Evolutionary conservation across 768 basidiomycete genomes (phyloP).

Genomic region (Hemileccinum rubropunctum): DNA sequence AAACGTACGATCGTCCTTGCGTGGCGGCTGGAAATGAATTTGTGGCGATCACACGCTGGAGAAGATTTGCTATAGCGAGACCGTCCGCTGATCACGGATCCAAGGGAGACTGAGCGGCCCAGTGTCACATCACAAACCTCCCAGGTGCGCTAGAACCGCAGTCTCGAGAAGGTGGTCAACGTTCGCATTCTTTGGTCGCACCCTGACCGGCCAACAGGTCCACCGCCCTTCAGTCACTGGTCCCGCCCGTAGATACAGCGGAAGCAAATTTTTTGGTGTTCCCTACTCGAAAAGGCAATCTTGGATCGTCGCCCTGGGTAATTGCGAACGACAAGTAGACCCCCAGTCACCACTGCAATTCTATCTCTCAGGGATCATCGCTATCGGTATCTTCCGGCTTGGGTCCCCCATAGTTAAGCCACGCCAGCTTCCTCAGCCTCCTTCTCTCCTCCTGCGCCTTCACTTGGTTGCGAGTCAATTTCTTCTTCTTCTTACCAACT

Average conservation of each 20-base stretch:
- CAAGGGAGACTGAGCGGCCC: conserved; percentile 2
- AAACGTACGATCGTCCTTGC: conserved; percentile 3
- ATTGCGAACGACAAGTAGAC: not conserved
- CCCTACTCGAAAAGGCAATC: conserved; percentile 26
- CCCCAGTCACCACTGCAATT: conserved; percentile 21
- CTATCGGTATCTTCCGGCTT: conserved; percentile 84
- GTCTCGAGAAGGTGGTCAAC: conserved; percentile 4
- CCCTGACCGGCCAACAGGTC: not conserved
- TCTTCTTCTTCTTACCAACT: conserved; percentile 79
- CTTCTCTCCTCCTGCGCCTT: conserved; percentile 89
- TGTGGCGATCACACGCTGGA: conserved; percentile 6
- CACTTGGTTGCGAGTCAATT: conserved; percentile 81
- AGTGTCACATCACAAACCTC: not conserved
- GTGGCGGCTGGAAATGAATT: conserved; percentile 11
- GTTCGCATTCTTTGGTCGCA: not conserved
- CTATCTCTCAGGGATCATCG: conserved; percentile 35
- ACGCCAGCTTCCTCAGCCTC: conserved; percentile 72
- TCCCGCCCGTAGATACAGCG: conserved; percentile 1
- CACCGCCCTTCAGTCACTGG: not conserved
- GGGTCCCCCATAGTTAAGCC: conserved; percentile 80
- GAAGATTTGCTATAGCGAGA: not conserved
- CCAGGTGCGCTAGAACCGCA: conserved; percentile 5
- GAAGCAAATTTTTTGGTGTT: conserved; percentile 12
- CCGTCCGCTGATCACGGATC: conserved; percentile 2
- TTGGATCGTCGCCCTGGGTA: conserved; percentile 31